Base-by-base conservation (phyloP, 2,329 filamentous ascomycete species). In the Trichophyton schoenleinii region DNA sequence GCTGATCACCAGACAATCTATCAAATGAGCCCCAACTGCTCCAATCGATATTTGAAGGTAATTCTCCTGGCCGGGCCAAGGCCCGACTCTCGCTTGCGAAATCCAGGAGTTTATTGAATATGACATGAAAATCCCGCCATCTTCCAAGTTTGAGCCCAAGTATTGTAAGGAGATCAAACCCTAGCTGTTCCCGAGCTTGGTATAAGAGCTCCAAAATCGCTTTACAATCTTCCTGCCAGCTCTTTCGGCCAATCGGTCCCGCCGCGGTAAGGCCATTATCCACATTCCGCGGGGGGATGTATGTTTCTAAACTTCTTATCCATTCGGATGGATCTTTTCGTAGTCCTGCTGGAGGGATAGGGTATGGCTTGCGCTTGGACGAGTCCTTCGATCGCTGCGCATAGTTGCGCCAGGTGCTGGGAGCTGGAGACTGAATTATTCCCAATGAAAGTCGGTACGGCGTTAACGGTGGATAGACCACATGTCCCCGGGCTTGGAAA, bases 41-140 rank as follows among this genome's bases (percentile, higher is more conserved):
- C 71, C 68, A 73, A 46, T 67, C 61, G 20, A 72, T 66, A 58
- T 71, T 71, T 1, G 69, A 71, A 18, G 70, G 68, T 48, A 67
- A 62, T 9, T 63, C 61, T 11, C 63, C 61, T 60, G 64, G 63
- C 7, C 61, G 61, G 8, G 66, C 61, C 8, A 58, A 59, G 38
- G 62, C 62, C 52, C 63, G 64, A 18, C 71, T 62, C 31, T 64
- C 60, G 38, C 74, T 70, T 38, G 72, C 67, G 9, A 69, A 68
- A 64, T 76, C 74, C 41, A 78, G 67, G 61, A 79, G 65, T 57
- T 67, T 69, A 60, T 69, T 71, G 20, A 76, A 66, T 8, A 78
- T 65, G 55, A 69, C 68, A 60, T 75, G 64, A 31, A 76, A 75
- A 15, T 71, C 72, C 59, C 72, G 65, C 74, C 76, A 76, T 63